Evolutionary conservation across 2,329 filamentous ascomycete genomes (phyloP), one percentile per base, ranked within the genome.

Genomic region (Myriosclerotinia curreyana): DNA sequence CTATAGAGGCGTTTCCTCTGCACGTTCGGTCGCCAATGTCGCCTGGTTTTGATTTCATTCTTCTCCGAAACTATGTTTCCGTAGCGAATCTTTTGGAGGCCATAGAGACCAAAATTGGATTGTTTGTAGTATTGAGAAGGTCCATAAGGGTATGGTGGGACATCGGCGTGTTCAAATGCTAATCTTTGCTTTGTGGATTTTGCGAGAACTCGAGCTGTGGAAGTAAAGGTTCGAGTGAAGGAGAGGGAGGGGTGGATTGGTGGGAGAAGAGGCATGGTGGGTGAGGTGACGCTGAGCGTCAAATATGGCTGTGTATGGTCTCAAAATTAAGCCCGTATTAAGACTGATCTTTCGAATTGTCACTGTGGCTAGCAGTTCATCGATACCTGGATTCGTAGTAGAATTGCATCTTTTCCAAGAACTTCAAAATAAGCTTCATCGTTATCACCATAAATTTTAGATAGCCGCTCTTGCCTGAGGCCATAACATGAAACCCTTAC

Each of bases 71-170:
- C 86, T 70, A 85, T 89, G 83, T 94, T 92, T 75, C 91, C 91
- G 77, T 89, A 92, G 59, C 86, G 89, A 74, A 93, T 89, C 72
- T 85, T 85, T 68, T 85, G 80, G 49, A 78, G 78, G 70, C 88
- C 91, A 78, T 90, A 92, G 11, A 92, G 85, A 53, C 89, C 89
- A 65, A 79, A 81, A 80, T 92, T 91, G 70, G 88, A 87, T 77
- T 95, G 91, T 79, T 94, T 93, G 82, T 90, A 95, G 69, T 87
- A 79, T 67, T 75, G 80, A 64, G 87, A 84, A 62, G 84, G 82
- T 56, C 90, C 90, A 77, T 90, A 88, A 0, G 91, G 91, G 76
- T 95, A 95, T 3, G 80, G 78, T 14, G 86, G 86, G 75, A 78
- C 64, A 74, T 59, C 66, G 36, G 63, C 70, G 59, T 75, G 73